Evolutionary conservation across 2,329 filamentous ascomycete species (phyloP).

Genomic region (Rhynchosporium agropyri): DNA sequence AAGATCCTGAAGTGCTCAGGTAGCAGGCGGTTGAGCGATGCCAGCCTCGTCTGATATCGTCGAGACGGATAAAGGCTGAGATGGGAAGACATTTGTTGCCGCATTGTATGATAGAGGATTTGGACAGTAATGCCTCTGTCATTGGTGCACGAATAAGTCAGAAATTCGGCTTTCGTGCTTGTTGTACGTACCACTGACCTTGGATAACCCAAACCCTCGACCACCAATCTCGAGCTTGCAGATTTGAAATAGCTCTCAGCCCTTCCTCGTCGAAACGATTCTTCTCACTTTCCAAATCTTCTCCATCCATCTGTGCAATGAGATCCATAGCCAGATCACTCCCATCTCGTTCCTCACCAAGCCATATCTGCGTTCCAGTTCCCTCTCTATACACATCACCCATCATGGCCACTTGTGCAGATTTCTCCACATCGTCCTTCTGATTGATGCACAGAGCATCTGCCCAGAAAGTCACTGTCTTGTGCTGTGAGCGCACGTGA

Average conservation of each 20-base stretch:
- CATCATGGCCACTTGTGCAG: slow-evolving; percentile 21
- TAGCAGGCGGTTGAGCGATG: not conserved
- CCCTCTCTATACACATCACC: slow-evolving; percentile 19
- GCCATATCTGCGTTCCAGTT: slow-evolving; percentile 11
- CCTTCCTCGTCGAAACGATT: slow-evolving; percentile 5
- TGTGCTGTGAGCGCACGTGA: not conserved
- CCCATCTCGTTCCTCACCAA: slow-evolving; percentile 15
- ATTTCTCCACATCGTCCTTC: slow-evolving; percentile 16
- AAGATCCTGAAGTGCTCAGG: not conserved
- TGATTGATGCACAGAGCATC: slow-evolving; percentile 28
- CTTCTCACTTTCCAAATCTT: slow-evolving; percentile 12
- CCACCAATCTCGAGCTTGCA: slow-evolving; percentile 8
- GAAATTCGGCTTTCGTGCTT: not conserved
- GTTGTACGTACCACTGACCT: not conserved
- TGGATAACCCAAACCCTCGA: slow-evolving; percentile 14
- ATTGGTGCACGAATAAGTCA: not conserved
- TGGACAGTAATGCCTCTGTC: slow-evolving; percentile 4
- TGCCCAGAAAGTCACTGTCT: slow-evolving; percentile 23
- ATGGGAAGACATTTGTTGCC: slow-evolving; percentile 3
- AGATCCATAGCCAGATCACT: slow-evolving; percentile 11
- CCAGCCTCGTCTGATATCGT: slow-evolving; percentile 7
- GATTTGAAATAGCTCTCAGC: not conserved
- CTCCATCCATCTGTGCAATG: slow-evolving; percentile 8
- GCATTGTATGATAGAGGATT: not conserved
- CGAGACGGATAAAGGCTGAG: not conserved